phyloP scores from a whole-genome alignment of 768 basidiomycete genomes.

The Crepidotus variabilis region DNA sequence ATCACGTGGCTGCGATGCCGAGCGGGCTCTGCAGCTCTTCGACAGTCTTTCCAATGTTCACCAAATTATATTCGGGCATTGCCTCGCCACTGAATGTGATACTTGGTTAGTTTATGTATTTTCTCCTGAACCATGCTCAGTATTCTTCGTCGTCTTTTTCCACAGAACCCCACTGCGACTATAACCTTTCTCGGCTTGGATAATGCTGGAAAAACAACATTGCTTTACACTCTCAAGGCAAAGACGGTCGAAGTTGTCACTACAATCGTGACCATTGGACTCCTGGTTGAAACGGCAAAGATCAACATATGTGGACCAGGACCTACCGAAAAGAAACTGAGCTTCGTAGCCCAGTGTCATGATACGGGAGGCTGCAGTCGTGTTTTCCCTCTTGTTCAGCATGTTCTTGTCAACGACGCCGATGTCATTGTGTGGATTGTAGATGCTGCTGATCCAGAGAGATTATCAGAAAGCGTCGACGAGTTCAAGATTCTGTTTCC shows the following conservation, averaged over 20 bases:
- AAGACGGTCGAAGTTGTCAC: slow-evolving; percentile 27
- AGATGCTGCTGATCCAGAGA: slow-evolving; percentile 48
- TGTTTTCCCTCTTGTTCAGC: too few species aligned
- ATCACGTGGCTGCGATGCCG: too few species aligned
- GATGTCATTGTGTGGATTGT: slow-evolving; percentile 67
- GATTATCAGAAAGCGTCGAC: slow-evolving; percentile 49
- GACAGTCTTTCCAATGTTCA: too few species aligned
- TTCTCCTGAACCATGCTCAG: too few species aligned
- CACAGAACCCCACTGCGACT: too few species aligned
- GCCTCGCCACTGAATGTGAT: too few species aligned
- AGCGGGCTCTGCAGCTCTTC: too few species aligned
- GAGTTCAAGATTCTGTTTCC: slow-evolving; percentile 36
- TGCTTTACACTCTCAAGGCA: slow-evolving; percentile 39
- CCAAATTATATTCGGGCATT: too few species aligned
- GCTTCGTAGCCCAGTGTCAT: slow-evolving; percentile 10
- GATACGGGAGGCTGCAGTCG: too few species aligned
- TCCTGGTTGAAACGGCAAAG: slow-evolving; percentile 56
- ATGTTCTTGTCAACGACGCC: slow-evolving; percentile 21
- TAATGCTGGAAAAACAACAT: slow-evolving; percentile 42
- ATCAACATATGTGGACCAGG: slow-evolving; percentile 48
- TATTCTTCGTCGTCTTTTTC: too few species aligned
- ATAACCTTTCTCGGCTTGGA: slow-evolving; percentile 31
- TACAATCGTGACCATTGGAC: slow-evolving; percentile 39
- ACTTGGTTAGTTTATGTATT: too few species aligned
- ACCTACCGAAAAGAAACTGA: slow-evolving; percentile 34